These are phyloP conservation scores for Saturnispora serradocipensis DNA, from an alignment of 805 yeast genomes.

Conservation along the genomic window DNA sequence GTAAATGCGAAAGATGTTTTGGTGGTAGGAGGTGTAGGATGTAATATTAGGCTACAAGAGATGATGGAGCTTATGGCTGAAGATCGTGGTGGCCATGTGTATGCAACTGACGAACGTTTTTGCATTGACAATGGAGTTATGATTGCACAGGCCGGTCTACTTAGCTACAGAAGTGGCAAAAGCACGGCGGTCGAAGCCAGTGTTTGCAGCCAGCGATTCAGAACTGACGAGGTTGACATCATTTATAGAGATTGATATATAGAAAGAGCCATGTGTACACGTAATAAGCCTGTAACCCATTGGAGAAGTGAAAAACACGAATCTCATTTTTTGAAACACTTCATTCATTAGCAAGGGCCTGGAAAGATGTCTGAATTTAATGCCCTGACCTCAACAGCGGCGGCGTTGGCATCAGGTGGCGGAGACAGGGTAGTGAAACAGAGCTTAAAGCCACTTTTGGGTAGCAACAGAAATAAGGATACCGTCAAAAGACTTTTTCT, in stretches of 20 bases:
- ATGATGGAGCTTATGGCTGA: slow-evolving; percentile 96
- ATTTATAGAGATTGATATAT: slow-evolving; percentile 62
- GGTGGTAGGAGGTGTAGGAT: slow-evolving; percentile 98
- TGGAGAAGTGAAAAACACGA: not conserved
- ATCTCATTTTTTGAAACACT: not conserved
- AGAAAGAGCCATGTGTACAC: not conserved
- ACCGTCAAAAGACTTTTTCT: slow-evolving; percentile 3
- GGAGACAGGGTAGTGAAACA: slow-evolving; percentile 8
- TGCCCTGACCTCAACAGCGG: slow-evolving; percentile 46
- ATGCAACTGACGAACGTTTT: slow-evolving; percentile 92
- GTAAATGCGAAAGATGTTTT: slow-evolving; percentile 82
- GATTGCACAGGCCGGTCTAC: slow-evolving; percentile 96
- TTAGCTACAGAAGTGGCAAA: slow-evolving; percentile 78
- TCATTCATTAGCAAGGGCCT: not conserved
- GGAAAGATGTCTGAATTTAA: slow-evolving; percentile 27
- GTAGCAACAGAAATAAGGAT: slow-evolving; percentile 5
- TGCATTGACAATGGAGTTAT: slow-evolving; percentile 97
- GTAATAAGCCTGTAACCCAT: not conserved
- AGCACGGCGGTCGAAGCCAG: slow-evolving; percentile 53
- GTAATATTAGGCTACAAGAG: slow-evolving; percentile 80
- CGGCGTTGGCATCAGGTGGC: slow-evolving; percentile 32
- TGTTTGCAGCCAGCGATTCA: slow-evolving; percentile 84
- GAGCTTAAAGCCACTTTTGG: slow-evolving; percentile 7
- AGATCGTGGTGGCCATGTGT: slow-evolving; percentile 82
- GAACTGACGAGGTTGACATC: slow-evolving; percentile 90